Conservation (phyloP, 2,329 filamentous ascomycete species). For the Fusarium anthophilum region DNA sequence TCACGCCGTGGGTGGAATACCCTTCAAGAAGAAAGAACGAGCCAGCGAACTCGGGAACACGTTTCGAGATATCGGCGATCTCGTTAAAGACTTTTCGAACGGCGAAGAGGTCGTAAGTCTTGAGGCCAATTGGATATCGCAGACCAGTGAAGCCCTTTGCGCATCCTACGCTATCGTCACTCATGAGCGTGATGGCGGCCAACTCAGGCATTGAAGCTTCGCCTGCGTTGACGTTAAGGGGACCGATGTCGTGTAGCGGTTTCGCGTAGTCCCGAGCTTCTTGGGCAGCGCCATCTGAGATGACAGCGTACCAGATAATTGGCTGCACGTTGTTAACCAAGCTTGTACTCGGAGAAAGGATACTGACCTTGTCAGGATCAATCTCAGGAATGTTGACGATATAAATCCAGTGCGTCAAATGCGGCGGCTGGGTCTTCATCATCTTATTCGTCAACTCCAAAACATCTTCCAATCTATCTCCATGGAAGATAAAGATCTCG, state of each 20-base stretch:
- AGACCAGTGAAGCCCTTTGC: constrained; percentile 53
- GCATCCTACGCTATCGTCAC: constrained; percentile 49
- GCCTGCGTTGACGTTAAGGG: constrained; percentile 43
- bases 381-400: constrained; percentile 29
- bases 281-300: constrained; percentile 50
- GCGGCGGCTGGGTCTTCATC: constrained; percentile 23
- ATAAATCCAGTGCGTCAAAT: constrained; percentile 30
- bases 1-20: constrained; percentile 49
- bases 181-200: constrained; percentile 52
- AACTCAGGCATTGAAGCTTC: constrained; percentile 55
- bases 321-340: constrained; percentile 38
- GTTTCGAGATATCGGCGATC: constrained; percentile 40
- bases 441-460: constrained; percentile 23
- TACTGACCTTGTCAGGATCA: constrained; percentile 7
- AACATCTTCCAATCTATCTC: constrained; percentile 30
- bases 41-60: constrained; percentile 19
- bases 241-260: constrained; percentile 53
- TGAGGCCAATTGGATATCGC: constrained; percentile 55
- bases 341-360: rapidly evolving
- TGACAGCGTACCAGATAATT: constrained; percentile 52
- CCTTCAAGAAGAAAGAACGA: constrained; percentile 64
- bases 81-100: constrained; percentile 42
- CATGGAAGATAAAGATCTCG: constrained; percentile 50
- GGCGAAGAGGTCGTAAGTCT: constrained; percentile 46
- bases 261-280: constrained; percentile 51